phyloP scores from a whole-genome alignment of 371 early-diverging fungal genomes.

The Dinochytrium kinnereticum region DNA sequence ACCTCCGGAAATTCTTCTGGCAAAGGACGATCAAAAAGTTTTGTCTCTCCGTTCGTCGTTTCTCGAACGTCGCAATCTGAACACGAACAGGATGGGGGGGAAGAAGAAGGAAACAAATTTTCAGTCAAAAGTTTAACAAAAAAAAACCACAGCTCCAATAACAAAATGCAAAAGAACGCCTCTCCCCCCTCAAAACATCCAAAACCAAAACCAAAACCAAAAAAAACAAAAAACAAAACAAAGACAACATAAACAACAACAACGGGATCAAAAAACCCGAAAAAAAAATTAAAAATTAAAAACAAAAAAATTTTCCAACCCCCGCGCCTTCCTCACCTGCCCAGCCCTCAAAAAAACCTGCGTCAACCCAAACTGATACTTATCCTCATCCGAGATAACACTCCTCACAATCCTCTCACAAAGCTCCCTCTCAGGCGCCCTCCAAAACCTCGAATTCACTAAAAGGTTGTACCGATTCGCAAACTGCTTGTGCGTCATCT shows the following conservation, averaged over 20 bases:
- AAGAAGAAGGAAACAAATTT: too few relatives aligned
- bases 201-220: constrained; percentile 52
- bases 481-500: constrained; percentile 93
- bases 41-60: constrained; percentile 81
- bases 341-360: constrained; percentile 99
- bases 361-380: constrained; percentile 95
- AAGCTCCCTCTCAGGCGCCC: constrained; percentile 50
- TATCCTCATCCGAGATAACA: constrained; percentile 75
- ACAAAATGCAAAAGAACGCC: too few relatives aligned
- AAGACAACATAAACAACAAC: background rate
- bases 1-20: constrained; percentile 87
- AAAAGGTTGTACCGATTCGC: constrained; percentile 90
- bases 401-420: constrained; percentile 67
- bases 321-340: constrained; percentile 60
- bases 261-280: background rate
- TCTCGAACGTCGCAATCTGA: constrained; percentile 90
- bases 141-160: too few relatives aligned
- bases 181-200: too few relatives aligned
- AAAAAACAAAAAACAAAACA: background rate
- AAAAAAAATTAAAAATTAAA: too few relatives aligned
- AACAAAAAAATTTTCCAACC: too few relatives aligned
- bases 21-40: constrained; percentile 80
- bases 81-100: too few relatives aligned
- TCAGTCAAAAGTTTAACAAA: background rate
- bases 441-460: constrained; percentile 75